Conservation (phyloP, 306 rosid genomes). For the Argentina anserina region DNA sequence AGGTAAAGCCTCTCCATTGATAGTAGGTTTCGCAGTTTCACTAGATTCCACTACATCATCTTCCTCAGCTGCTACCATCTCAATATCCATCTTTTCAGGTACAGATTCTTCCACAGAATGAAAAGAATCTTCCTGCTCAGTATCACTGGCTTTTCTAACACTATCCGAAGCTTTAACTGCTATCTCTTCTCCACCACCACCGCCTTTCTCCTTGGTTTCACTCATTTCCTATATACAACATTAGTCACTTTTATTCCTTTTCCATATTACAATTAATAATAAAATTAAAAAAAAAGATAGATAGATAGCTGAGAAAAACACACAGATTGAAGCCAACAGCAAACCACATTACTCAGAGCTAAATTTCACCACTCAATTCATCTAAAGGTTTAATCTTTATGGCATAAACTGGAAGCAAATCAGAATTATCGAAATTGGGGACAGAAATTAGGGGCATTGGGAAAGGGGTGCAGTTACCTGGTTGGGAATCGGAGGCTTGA, state of each 20-base stretch:
- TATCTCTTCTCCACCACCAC: slow-evolving; percentile 28
- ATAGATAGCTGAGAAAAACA: neutral
- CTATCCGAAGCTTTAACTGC: slow-evolving; percentile 23
- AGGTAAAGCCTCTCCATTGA: slow-evolving; percentile 20
- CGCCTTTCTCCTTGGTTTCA: slow-evolving; percentile 47
- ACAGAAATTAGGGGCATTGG: neutral
- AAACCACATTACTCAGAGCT: neutral
- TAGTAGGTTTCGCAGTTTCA: slow-evolving; percentile 20
- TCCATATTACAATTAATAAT: neutral
- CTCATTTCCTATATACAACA: slow-evolving; percentile 40
- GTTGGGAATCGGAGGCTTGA: neutral
- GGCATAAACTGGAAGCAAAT: neutral
- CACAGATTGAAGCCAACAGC: neutral
- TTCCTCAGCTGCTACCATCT: slow-evolving; percentile 15
- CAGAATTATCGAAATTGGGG: neutral
- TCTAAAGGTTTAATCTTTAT: neutral
- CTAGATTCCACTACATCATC: slow-evolving; percentile 2
- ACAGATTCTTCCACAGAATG: slow-evolving; percentile 21
- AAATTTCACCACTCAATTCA: neutral
- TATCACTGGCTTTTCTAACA: slow-evolving; percentile 11
- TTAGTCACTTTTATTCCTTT: neutral
- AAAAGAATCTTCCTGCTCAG: slow-evolving; percentile 18
- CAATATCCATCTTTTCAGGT: neutral
- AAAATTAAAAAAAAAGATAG: neutral
- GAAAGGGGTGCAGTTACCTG: slow-evolving; percentile 5